These are phyloP conservation scores for Sporisorium iseilematis-ciliati DNA, from an alignment of 1,284 basidiomycete species.

Conservation along the genomic window DNA sequence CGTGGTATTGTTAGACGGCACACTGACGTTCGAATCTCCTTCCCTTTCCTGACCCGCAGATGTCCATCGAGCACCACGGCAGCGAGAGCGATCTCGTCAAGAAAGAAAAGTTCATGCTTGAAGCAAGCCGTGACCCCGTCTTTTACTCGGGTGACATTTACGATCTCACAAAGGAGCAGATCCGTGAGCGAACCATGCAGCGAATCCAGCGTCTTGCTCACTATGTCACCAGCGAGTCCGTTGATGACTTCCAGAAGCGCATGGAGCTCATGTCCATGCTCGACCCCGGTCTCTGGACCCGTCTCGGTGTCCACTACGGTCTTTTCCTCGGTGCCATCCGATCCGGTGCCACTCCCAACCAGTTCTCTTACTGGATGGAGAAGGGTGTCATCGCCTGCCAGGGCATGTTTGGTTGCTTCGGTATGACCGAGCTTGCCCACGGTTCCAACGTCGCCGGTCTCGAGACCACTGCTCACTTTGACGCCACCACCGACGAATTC, in stretches of 20 bases:
- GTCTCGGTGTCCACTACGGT: slow-evolving; percentile 74
- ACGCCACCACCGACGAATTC: slow-evolving; percentile 74
- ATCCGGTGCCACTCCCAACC: slow-evolving; percentile 66
- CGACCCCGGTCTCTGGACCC: slow-evolving; percentile 75
- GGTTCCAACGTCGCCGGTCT: slow-evolving; percentile 75
- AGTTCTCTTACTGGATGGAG: slow-evolving; percentile 74
- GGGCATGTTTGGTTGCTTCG: slow-evolving; percentile 75
- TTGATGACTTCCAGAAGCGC: slow-evolving; percentile 72
- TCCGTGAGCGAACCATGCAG: slow-evolving; percentile 70
- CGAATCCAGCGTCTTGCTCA: slow-evolving; percentile 62
- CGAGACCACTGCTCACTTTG: slow-evolving; percentile 75
- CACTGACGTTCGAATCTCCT: background rate
- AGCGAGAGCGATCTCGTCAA: slow-evolving; percentile 68
- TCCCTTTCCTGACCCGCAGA: slow-evolving; percentile 27
- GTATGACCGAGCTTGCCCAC: slow-evolving; percentile 74
- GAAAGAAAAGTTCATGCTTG: slow-evolving; percentile 71
- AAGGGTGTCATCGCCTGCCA: slow-evolving; percentile 74
- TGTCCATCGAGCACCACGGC: slow-evolving; percentile 71
- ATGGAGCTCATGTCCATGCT: slow-evolving; percentile 72
- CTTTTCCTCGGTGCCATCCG: slow-evolving; percentile 72
- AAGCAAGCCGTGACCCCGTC: slow-evolving; percentile 73
- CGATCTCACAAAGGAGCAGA: slow-evolving; percentile 74
- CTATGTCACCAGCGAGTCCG: slow-evolving; percentile 64
- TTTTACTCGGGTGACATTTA: slow-evolving; percentile 74
- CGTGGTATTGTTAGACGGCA: background rate